Evolutionary conservation across 257 asterid genomes (phyloP).

Genomic region (Nicotiana tomentosiformis): DNA sequence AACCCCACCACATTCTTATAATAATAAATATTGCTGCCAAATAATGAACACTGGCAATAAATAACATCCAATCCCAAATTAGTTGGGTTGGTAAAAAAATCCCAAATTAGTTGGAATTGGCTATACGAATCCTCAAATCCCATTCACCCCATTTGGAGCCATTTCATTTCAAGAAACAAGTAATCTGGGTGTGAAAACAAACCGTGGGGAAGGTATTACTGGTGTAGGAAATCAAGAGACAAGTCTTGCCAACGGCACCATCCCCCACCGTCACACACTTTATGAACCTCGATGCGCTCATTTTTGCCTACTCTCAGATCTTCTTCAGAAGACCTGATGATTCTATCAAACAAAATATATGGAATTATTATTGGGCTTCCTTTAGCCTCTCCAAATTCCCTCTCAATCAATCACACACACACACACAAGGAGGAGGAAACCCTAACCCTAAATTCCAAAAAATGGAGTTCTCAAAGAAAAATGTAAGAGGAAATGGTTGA

Average conservation of each 20-base stretch:
- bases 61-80: background rate
- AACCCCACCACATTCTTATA: background rate
- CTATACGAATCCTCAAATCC: background rate
- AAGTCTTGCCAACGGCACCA: conserved; percentile 20
- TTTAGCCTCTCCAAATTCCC: background rate
- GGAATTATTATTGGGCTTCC: background rate
- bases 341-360: background rate
- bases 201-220: conserved; percentile 22
- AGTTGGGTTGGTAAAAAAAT: background rate
- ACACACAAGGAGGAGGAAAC: background rate
- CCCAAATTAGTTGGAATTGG: background rate
- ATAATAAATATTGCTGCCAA: background rate
- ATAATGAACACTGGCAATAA: background rate
- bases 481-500: background rate
- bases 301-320: conserved; percentile 9
- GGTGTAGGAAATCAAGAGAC: conserved; percentile 19
- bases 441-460: conserved; percentile 4
- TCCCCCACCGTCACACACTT: conserved; percentile 17
- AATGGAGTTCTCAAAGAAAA: too few species aligned
- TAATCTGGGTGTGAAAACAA: background rate
- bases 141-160: background rate
- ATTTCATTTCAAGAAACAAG: too few species aligned
- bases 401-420: background rate
- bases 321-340: conserved; percentile 14
- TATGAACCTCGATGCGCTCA: conserved; percentile 17